These are phyloP conservation scores for Cyberlindnera lachancei DNA, from an alignment of 805 yeast species.

Conservation along the genomic window DNA sequence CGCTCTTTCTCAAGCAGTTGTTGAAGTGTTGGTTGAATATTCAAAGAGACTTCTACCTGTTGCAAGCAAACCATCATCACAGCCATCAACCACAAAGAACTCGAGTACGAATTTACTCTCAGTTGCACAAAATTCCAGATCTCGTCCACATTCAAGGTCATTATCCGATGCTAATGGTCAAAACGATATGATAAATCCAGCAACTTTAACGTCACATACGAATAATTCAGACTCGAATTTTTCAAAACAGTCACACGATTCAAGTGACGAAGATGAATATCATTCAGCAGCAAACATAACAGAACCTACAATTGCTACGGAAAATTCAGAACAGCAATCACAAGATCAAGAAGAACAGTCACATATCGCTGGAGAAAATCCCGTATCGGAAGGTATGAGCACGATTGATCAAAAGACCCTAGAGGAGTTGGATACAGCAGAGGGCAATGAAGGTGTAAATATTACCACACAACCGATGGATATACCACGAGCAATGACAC, in stretches of 20 bases:
- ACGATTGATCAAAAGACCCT: too few species aligned
- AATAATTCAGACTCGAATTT: slow-evolving; percentile 7
- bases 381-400: too few species aligned
- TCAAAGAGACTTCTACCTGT: slow-evolving; percentile 69
- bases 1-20: slow-evolving; percentile 75
- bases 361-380: too few species aligned
- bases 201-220: slow-evolving; percentile 3
- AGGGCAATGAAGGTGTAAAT: too few species aligned
- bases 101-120: slow-evolving; percentile 13
- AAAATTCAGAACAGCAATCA: too few species aligned
- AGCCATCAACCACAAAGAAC: slow-evolving; percentile 7
- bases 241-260: slow-evolving; percentile 4
- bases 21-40: slow-evolving; percentile 84
- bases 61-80: slow-evolving; percentile 24
- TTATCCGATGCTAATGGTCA: slow-evolving; percentile 39
- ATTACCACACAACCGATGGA: slow-evolving; percentile 6
- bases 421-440: too few species aligned
- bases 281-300: too few species aligned
- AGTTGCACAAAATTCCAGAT: slow-evolving; percentile 6
- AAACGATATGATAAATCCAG: slow-evolving; percentile 26
- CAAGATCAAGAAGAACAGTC: too few species aligned
- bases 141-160: slow-evolving; percentile 32
- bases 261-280: slow-evolving; percentile 7
- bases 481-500: slow-evolving; percentile 3
- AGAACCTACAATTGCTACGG: too few species aligned